Base-by-base conservation (phyloP, 495 filamentous ascomycete genomes). In the Hypoxylon crocopeplum region DNA sequence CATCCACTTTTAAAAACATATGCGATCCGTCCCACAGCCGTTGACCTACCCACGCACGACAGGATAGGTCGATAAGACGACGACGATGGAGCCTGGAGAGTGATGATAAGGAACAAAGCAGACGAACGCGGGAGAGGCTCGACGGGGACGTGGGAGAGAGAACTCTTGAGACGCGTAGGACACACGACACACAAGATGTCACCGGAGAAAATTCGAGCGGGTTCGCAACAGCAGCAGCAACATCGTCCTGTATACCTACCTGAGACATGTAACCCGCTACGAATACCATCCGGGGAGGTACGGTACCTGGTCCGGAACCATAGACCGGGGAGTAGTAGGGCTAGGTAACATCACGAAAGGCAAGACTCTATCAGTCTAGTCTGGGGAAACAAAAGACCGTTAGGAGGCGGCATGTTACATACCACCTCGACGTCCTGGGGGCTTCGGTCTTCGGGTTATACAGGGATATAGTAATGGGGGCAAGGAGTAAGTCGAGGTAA, bases 161-260 rank as follows among this genome's bases (percentile, higher is more conserved):
- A 19, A 46, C 15, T 17, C 24, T 27, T 27, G 24, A 27, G 13
- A 48, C 10, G 17, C 29, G 16, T 36, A 13, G 32, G 21, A 46
- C 50, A 17, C 20, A 29, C 2, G 13, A 13, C 36, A 37, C 17
- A 19, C 7, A 41, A 41, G 16, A 22, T 13, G n/a, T 34, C 38
- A 11, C 32, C 52, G 52, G 52, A 56, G 52, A 48, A 56, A 24
- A 27, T 52, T 41, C 21, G 52, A 56, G 52, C 40, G 48, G 36
- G 37, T 52, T 41, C 21, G 24, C 24, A 27, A n/a, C n/a, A n/a
- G n/a, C n/a, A 36, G 29, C 50, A 27, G 29, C 50, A 54, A 46
- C 7, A 34, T 25, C 12, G 7, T 34, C 3, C 8, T 13, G 12
- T 13, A 34, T 13, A 11, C 32, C 32, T 34, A 11, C 32, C 5